Evolutionary conservation across 2,329 filamentous ascomycete genomes (phyloP), one percentile per base, ranked within the genome.

Genomic region (Blastomyces gilchristii): DNA sequence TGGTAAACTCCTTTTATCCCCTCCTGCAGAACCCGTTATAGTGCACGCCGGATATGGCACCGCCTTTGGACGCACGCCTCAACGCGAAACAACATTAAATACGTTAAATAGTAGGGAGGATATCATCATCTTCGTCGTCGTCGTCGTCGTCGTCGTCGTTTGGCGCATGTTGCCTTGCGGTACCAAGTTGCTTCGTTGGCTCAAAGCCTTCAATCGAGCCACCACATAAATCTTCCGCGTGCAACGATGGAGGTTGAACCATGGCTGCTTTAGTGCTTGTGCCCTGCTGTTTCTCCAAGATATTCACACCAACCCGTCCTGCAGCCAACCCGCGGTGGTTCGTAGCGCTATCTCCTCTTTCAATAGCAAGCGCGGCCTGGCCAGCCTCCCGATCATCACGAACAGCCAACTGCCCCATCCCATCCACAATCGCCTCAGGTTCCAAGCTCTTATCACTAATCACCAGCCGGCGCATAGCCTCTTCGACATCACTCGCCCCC

Each of bases 101-200:
- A 6, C 63, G n/a, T 72, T 69, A 11, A 76, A 65, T 50, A 74
- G 71, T 64, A 76, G 71, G 56, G 72, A 79, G 52, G 76, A 77
- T 22, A 71, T 78, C 69, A 82, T 85, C 72, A 85, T 85, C 58
- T 74, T 76, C 28, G 85, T 80, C 0, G 73, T 78, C 45, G 85
- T 74, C 58, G n/a, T 22, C n/a, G n/a, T 22, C n/a, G n/a, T 22
- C n/a, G 80, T 74, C 57, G 80, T 71, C 65, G 73, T 76, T 61
- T 72, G 74, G 62, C 25, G 70, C 68, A 84, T 71, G 64, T 73
- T 76, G 61, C 73, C 75, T 63, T 28, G 71, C 68, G 47, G 76
- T 53, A 9, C 59, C 58, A 22, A 60, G 18, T 28, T 58, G 61
- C 4, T 69, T 67, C 18, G 71, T 70, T 9, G 76, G 76, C 34